These are phyloP conservation scores for Hibiscus trionum DNA, from an alignment of 345 rosid species.

Conservation along the genomic window DNA sequence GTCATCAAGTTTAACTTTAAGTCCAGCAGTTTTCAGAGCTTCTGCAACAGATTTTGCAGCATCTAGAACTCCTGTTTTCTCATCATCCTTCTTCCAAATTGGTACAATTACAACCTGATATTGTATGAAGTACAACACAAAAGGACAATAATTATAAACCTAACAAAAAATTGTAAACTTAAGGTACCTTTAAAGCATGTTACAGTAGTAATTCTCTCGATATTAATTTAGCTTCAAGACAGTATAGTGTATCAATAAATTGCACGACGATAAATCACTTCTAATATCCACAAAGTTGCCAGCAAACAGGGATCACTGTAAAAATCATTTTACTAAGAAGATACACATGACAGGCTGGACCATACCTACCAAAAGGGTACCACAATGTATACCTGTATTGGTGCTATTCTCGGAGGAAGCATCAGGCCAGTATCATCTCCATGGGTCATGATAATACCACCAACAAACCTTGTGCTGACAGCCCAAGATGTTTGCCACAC, in stretches of 20 bases:
- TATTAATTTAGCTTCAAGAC: background rate
- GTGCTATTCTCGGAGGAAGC: slow-evolving; percentile 91
- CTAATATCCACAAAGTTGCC: background rate
- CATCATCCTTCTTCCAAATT: slow-evolving; percentile 75
- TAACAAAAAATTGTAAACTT: background rate
- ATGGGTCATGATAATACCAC: slow-evolving; percentile 93
- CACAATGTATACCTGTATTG: slow-evolving; percentile 52
- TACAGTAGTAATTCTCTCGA: background rate
- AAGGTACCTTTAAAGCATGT: background rate
- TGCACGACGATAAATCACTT: background rate
- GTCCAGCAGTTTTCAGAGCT: slow-evolving; percentile 48
- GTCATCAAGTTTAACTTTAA: slow-evolving; percentile 83
- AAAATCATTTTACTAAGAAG: background rate
- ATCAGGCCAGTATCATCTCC: slow-evolving; percentile 93
- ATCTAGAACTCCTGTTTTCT: slow-evolving; percentile 62
- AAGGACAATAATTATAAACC: background rate
- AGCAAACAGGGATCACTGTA: background rate
- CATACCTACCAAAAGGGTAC: background rate
- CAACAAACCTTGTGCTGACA: slow-evolving; percentile 88
- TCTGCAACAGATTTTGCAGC: slow-evolving; percentile 65
- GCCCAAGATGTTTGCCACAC: slow-evolving; percentile 99
- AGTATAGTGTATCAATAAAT: background rate
- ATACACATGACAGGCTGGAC: background rate
- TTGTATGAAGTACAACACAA: slow-evolving; percentile 6
- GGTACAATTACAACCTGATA: slow-evolving; percentile 77